Conservation (phyloP, 139 green algal species). For the Picochlorum costavermella region DNA sequence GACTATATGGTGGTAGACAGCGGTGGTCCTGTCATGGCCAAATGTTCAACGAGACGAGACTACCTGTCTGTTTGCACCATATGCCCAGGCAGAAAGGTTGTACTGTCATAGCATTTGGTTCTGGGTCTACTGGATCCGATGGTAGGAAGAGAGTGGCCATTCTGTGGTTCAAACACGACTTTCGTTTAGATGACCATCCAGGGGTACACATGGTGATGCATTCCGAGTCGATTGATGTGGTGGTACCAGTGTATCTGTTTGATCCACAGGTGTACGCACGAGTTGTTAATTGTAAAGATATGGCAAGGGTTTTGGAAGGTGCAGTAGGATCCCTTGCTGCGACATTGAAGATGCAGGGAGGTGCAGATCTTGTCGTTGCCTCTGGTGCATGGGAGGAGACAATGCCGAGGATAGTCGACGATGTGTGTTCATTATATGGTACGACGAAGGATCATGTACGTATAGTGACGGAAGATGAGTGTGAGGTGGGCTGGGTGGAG, state of each 20-base stretch:
- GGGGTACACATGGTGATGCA: slow-evolving; percentile 37
- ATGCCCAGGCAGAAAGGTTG: too few relatives aligned
- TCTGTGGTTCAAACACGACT: slow-evolving; percentile 74
- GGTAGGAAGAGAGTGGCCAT: slow-evolving; percentile 13
- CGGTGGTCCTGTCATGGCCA: too few relatives aligned
- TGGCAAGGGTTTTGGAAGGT: slow-evolving; percentile 16
- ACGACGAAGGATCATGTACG: too few relatives aligned
- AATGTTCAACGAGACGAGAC: too few relatives aligned
- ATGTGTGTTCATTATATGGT: too few relatives aligned
- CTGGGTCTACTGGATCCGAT: too few relatives aligned
- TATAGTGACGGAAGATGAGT: slow-evolving; percentile 53
- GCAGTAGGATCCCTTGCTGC: slow-evolving; percentile 34
- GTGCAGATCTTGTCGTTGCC: slow-evolving; percentile 46
- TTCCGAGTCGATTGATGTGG: neutral
- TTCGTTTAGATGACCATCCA: slow-evolving; percentile 70
- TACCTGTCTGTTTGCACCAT: too few relatives aligned
- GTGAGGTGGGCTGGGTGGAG: slow-evolving; percentile 30
- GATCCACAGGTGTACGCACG: slow-evolving; percentile 31
- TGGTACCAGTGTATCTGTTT: slow-evolving; percentile 51
- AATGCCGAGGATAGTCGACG: slow-evolving; percentile 13
- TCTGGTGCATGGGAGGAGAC: slow-evolving; percentile 26
- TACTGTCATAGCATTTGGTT: too few relatives aligned
- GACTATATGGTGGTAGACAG: too few relatives aligned
- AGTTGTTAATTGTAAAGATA: slow-evolving; percentile 20
- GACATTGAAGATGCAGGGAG: slow-evolving; percentile 27